phyloP scores from a whole-genome alignment of 345 rosid species.

The Eucalyptus regnans region DNA sequence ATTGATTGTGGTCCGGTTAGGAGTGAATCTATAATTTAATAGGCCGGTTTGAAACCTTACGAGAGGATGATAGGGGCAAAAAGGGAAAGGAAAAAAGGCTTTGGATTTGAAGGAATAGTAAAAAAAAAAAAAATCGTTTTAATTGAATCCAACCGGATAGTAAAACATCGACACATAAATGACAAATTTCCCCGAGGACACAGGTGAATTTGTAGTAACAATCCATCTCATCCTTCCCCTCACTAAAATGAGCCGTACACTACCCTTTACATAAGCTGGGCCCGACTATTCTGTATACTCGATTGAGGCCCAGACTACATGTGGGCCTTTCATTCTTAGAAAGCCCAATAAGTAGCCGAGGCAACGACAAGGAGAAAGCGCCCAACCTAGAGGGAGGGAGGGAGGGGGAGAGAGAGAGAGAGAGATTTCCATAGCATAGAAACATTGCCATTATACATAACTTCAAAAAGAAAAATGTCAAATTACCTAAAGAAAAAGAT shows the following conservation, averaged over 20 bases:
- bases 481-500: too few relatives aligned
- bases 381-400: neutral
- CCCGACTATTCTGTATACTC: neutral
- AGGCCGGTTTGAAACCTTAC: neutral
- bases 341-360: neutral
- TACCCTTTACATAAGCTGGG: neutral
- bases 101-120: neutral
- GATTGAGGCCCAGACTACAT: neutral
- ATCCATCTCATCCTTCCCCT: too few relatives aligned
- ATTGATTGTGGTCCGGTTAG: accelerated
- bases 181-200: too few relatives aligned
- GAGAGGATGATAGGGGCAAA: neutral
- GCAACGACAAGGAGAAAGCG: neutral
- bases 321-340: neutral
- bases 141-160: too few relatives aligned
- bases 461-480: too few relatives aligned
- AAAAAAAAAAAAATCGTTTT: neutral
- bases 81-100: neutral
- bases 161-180: too few relatives aligned
- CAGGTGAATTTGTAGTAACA: too few relatives aligned
- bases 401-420: too few relatives aligned
- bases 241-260: too few relatives aligned
- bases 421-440: neutral
- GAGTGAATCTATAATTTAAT: neutral
- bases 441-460: too few relatives aligned